Conservation (phyloP, 352 stramenopile genomes). For the Pythium aphanidermatum region DNA sequence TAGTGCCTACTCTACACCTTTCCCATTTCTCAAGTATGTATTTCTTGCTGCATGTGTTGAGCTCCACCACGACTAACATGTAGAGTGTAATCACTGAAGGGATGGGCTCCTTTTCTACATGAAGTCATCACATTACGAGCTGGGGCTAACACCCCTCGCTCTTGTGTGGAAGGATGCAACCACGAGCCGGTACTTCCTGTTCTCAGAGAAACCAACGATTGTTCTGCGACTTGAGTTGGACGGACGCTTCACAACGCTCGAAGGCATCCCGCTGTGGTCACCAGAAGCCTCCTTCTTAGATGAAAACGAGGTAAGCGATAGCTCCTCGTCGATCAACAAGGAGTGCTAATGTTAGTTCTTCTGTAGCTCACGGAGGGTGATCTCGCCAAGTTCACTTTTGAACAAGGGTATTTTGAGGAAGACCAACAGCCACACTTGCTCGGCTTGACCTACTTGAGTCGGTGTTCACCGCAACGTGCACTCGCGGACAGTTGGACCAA, state of each 20-base stretch:
- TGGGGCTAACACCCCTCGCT: slow-evolving; percentile 78
- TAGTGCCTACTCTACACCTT: slow-evolving; percentile 69
- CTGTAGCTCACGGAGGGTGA: slow-evolving; percentile 64
- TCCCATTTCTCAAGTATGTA: slow-evolving; percentile 82
- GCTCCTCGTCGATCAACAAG: not conserved
- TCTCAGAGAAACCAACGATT: slow-evolving; percentile 64
- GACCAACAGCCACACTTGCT: slow-evolving; percentile 40
- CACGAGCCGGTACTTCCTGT: slow-evolving; percentile 80
- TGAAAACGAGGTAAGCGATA: slow-evolving; percentile 51
- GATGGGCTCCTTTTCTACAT: slow-evolving; percentile 89
- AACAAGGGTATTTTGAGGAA: slow-evolving; percentile 44
- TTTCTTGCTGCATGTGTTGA: not conserved
- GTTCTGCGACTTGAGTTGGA: slow-evolving; percentile 52
- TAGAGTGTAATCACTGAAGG: slow-evolving; percentile 20
- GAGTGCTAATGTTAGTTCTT: no score
- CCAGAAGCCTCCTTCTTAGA: slow-evolving; percentile 40
- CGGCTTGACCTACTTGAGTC: slow-evolving; percentile 57
- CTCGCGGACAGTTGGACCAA: slow-evolving; percentile 88
- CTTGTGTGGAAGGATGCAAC: slow-evolving; percentile 88
- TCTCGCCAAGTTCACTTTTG: slow-evolving; percentile 73
- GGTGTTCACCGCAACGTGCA: slow-evolving; percentile 75
- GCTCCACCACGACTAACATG: not conserved
- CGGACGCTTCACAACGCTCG: slow-evolving; percentile 56
- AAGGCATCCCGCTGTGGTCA: slow-evolving; percentile 57
- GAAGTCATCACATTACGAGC: slow-evolving; percentile 87